Percentiles rank a stretch among this genome's conserved stretches.
These are phyloP conservation scores for Pythium sp. DNA, from an alignment of 352 stramenopile species.

Conservation along the genomic window DNA sequence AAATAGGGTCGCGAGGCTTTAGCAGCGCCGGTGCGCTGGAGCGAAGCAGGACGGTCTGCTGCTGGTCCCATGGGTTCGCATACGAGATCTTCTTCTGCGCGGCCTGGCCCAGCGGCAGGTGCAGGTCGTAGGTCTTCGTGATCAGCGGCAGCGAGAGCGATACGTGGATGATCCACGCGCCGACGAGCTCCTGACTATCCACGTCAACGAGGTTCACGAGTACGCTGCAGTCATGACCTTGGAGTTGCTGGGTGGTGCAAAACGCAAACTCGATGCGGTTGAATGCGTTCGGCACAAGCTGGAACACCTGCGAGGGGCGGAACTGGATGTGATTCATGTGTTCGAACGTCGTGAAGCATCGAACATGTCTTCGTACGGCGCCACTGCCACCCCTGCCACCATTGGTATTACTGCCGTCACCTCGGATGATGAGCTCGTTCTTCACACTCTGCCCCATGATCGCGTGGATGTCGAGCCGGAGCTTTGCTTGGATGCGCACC, in stretches of 20 bases:
- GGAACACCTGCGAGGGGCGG: slow-evolving; percentile 76
- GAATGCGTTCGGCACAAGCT: slow-evolving; percentile 87
- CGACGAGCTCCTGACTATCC: slow-evolving; percentile 87
- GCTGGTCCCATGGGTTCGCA: slow-evolving; percentile 89
- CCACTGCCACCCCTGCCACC: not conserved
- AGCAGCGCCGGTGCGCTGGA: slow-evolving; percentile 77
- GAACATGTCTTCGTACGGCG: slow-evolving; percentile 23
- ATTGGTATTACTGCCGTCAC: slow-evolving; percentile 42
- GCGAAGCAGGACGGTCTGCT: slow-evolving; percentile 78
- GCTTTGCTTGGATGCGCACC: slow-evolving; percentile 67
- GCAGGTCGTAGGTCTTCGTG: slow-evolving; percentile 92
- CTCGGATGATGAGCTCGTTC: slow-evolving; percentile 89
- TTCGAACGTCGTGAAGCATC: slow-evolving; percentile 51
- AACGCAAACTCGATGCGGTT: slow-evolving; percentile 88
- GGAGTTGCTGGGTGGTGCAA: slow-evolving; percentile 44
- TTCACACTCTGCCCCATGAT: slow-evolving; percentile 78
- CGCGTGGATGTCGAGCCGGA: slow-evolving; percentile 86
- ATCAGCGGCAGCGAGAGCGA: slow-evolving; percentile 73
- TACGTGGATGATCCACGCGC: slow-evolving; percentile 85
- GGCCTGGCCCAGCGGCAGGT: slow-evolving; percentile 46
- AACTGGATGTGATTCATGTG: slow-evolving; percentile 59
- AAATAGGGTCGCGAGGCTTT: slow-evolving; percentile 60
- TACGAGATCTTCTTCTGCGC: slow-evolving; percentile 93
- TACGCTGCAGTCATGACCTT: slow-evolving; percentile 31
- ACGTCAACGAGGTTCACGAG: slow-evolving; percentile 89